These are phyloP conservation scores for Coprinellus micaceus DNA, from an alignment of 768 basidiomycete genomes.

Conservation along the genomic window DNA sequence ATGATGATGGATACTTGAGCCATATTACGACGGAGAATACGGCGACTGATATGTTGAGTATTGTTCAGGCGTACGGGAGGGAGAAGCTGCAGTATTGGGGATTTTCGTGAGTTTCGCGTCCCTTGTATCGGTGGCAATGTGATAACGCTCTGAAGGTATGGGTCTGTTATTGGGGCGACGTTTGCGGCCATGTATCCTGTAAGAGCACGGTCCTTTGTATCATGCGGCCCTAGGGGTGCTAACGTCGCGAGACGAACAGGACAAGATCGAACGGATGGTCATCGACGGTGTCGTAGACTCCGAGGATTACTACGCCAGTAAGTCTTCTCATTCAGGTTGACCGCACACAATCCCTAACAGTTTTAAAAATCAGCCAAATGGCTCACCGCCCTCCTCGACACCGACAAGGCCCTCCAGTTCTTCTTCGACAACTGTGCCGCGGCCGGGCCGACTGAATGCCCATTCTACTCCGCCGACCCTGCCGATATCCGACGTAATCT, in stretches of 20 bases:
- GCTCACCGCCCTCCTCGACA: not conserved
- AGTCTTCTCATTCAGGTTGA: too few species aligned
- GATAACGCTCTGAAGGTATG: slow-evolving; percentile 10
- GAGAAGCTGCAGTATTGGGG: slow-evolving; percentile 35
- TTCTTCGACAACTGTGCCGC: not conserved
- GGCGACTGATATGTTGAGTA: slow-evolving; percentile 35
- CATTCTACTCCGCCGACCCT: not conserved
- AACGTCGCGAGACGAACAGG: slow-evolving; percentile 18
- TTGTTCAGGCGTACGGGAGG: slow-evolving; percentile 27
- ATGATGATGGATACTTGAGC: slow-evolving; percentile 23
- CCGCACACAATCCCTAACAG: too few species aligned
- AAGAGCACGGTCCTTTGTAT: not conserved
- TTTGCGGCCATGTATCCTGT: slow-evolving; percentile 23
- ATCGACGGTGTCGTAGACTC: slow-evolving; percentile 40
- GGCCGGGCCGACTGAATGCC: not conserved
- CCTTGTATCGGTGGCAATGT: not conserved
- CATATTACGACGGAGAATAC: slow-evolving; percentile 35
- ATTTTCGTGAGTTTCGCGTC: slow-evolving; percentile 26
- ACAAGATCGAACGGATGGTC: slow-evolving; percentile 35
- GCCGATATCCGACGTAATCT: not conserved
- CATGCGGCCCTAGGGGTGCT: too few species aligned
- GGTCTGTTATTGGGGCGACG: slow-evolving; percentile 19
- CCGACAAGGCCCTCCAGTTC: not conserved
- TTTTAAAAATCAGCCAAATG: not conserved
- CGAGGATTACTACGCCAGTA: slow-evolving; percentile 37